A percentile compares a stretch with the other conserved stretches of the same genome.
phyloP scores from a whole-genome alignment of 2,329 filamentous ascomycete species.

The Neopestalotiopsis rosae region DNA sequence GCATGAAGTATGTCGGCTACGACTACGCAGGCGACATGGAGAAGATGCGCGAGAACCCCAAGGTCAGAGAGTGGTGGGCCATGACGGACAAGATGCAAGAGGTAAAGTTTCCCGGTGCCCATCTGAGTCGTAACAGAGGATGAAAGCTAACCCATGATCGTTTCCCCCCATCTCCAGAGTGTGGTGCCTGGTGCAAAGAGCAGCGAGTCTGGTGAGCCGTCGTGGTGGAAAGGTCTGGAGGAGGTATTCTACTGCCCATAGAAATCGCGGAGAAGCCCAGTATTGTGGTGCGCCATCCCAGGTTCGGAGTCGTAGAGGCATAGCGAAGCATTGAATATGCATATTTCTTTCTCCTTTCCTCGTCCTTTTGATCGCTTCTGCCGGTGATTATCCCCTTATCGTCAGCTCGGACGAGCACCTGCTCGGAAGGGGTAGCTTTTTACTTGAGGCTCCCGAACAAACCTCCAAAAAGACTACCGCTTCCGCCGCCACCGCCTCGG shows the following conservation, averaged over 20 bases:
- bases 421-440: constrained; percentile 12
- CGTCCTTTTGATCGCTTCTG: not conserved
- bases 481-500: constrained; percentile 48
- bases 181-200: constrained; percentile 64
- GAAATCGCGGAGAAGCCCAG: constrained; percentile 20
- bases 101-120: constrained; percentile 33
- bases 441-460: constrained; percentile 37
- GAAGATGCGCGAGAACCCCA: constrained; percentile 73
- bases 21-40: constrained; percentile 78
- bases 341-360: not conserved
- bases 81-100: constrained; percentile 82
- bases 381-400: not conserved
- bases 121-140: not conserved
- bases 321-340: constrained; percentile 3
- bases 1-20: constrained; percentile 79
- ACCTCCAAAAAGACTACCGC: constrained; percentile 30
- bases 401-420: not conserved
- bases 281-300: not conserved
- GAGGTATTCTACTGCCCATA: constrained; percentile 70
- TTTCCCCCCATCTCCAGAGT: constrained; percentile 27
- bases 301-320: not conserved
- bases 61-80: constrained; percentile 79
- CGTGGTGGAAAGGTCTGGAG: constrained; percentile 73
- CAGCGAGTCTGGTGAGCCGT: constrained; percentile 62
- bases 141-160: not conserved